phyloP scores from a whole-genome alignment of 805 yeast species.

The Scheffersomyces ergatensis region DNA sequence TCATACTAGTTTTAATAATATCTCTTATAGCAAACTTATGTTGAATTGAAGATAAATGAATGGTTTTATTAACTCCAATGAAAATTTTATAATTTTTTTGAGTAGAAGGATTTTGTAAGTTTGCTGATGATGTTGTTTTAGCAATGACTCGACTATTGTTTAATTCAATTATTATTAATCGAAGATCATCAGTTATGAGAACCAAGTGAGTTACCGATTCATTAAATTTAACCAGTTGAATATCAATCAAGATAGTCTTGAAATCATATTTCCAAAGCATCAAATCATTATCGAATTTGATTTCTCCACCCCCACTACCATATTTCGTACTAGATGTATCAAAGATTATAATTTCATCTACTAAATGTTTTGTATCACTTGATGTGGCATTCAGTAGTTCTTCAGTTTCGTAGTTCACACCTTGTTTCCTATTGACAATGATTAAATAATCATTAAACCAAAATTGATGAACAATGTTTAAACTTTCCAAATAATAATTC shows the following conservation, averaged over 20 bases:
- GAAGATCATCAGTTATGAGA: slow-evolving; percentile 26
- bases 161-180: slow-evolving; percentile 24
- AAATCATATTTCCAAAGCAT: slow-evolving; percentile 39
- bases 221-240: slow-evolving; percentile 12
- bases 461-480: slow-evolving; percentile 33
- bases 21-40: slow-evolving; percentile 20
- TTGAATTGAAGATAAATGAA: slow-evolving; percentile 31
- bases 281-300: slow-evolving; percentile 35
- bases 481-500: slow-evolving; percentile 27
- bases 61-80: slow-evolving; percentile 27
- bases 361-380: slow-evolving; percentile 9
- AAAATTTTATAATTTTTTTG: slow-evolving; percentile 21
- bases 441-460: slow-evolving; percentile 35
- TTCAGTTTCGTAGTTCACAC: slow-evolving; percentile 12
- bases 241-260: slow-evolving; percentile 17
- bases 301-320: slow-evolving; percentile 29
- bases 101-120: slow-evolving; percentile 1
- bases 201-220: slow-evolving; percentile 12
- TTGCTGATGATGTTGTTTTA: slow-evolving; percentile 2
- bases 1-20: slow-evolving; percentile 21
- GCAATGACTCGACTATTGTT: slow-evolving; percentile 6
- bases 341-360: slow-evolving; percentile 36
- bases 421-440: slow-evolving; percentile 25
- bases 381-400: slow-evolving; percentile 4
- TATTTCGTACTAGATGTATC: slow-evolving; percentile 27